Conservation (phyloP, 2,329 filamentous ascomycete genomes). For the Aspergillus hortae region DNA sequence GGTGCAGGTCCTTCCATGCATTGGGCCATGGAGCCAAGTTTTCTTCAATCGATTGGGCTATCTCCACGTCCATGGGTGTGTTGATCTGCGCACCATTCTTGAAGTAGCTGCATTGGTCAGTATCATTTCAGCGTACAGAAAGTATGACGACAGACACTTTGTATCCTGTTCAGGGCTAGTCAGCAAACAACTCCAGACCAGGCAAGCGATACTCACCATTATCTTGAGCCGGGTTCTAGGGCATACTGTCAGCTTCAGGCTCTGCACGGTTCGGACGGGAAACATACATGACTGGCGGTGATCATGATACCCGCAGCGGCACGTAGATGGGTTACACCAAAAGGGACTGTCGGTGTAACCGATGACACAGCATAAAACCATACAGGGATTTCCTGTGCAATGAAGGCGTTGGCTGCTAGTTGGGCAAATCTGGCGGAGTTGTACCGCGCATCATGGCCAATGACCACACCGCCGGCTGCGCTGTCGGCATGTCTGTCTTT, state of each 20-base stretch:
- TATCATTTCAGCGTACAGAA: conserved; percentile 1
- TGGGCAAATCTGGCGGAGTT: conserved; percentile 60
- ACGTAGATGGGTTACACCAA: conserved; percentile 52
- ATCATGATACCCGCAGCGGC: conserved; percentile 63
- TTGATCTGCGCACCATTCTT: conserved; percentile 64
- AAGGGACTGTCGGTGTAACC: conserved; percentile 62
- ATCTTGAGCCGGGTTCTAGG: conserved; percentile 57
- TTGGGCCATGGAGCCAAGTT: conserved; percentile 51
- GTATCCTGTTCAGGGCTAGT: conserved; percentile 44
- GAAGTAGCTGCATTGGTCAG: conserved; percentile 50
- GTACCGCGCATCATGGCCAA: conserved; percentile 61
- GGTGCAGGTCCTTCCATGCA: conserved; percentile 47
- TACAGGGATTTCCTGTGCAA: conserved; percentile 56
- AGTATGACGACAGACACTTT: conserved; percentile 48
- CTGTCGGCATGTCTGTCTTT: conserved; percentile 42
- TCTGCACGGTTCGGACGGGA: neutral
- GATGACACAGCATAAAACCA: conserved; percentile 55
- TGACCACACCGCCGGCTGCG: conserved; percentile 51
- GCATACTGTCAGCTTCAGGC: conserved; percentile 1
- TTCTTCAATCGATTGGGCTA: conserved; percentile 53
- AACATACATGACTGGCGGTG: conserved; percentile 57
- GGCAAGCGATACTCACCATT: conserved; percentile 45
- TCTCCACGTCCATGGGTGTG: conserved; percentile 57
- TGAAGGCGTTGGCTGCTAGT: conserved; percentile 58
- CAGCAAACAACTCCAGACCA: conserved; percentile 3